These are phyloP conservation scores for Periconia sp. DNA, from an alignment of 2,329 filamentous ascomycete species.

Conservation along the genomic window DNA sequence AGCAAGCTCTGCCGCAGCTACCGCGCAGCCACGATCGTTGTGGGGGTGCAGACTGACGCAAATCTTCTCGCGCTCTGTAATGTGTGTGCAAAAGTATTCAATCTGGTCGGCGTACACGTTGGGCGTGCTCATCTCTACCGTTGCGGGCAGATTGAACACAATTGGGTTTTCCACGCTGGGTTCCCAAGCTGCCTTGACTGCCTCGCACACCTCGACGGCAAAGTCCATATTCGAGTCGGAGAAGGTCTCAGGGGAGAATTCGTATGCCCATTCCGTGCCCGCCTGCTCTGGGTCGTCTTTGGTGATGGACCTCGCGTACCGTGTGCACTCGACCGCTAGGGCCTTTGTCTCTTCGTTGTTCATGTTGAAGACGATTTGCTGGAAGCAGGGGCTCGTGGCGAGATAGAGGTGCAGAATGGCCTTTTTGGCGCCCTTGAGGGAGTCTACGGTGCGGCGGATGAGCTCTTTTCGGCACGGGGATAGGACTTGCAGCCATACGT, in stretches of 20 bases:
- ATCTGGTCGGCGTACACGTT: conserved; percentile 97
- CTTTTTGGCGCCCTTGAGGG: conserved; percentile 85
- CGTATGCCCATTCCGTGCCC: conserved; percentile 72
- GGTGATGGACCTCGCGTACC: conserved; percentile 84
- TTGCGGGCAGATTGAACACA: conserved; percentile 96
- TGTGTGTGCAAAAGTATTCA: conserved; percentile 89
- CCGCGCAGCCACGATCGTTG: conserved; percentile 88
- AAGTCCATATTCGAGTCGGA: conserved; percentile 88
- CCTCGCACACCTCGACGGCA: conserved; percentile 80
- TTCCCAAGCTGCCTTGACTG: conserved; percentile 91
- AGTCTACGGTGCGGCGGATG: conserved; percentile 86
- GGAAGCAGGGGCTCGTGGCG: conserved; percentile 94
- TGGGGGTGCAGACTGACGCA: conserved; percentile 90
- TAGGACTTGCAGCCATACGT: conserved; percentile 89
- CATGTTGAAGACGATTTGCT: conserved; percentile 86
- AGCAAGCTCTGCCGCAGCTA: conserved; percentile 86
- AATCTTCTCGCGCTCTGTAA: conserved; percentile 82
- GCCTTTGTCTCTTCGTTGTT: conserved; percentile 78
- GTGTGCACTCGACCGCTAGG: conserved; percentile 81
- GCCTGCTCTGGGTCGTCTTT: conserved; percentile 67
- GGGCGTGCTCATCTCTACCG: conserved; percentile 90
- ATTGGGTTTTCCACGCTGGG: conserved; percentile 77
- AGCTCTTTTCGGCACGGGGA: conserved; percentile 90
- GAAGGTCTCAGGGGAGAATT: conserved; percentile 86
- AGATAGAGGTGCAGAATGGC: conserved; percentile 95